Conservation (phyloP, 1,284 basidiomycete species). For the Ganoderma lingzhi region DNA sequence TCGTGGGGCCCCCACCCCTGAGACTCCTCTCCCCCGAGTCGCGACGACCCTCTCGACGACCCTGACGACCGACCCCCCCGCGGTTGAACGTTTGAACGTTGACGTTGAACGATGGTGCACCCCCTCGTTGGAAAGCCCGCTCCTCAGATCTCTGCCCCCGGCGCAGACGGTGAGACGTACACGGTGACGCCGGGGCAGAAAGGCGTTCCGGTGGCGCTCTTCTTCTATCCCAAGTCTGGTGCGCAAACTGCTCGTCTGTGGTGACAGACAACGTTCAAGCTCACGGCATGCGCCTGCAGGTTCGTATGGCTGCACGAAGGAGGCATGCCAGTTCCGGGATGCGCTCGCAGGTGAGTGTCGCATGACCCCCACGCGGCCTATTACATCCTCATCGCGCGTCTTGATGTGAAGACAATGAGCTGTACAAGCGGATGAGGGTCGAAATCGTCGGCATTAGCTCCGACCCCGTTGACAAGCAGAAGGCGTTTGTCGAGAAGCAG, state of each 20-base stretch:
- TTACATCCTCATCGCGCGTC: conserved; percentile 8
- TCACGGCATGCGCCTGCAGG: conserved; percentile 48
- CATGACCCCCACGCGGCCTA: neutral
- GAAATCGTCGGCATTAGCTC: conserved; percentile 76
- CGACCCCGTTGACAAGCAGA: conserved; percentile 76
- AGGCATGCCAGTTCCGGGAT: conserved; percentile 84
- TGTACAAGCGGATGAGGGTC: conserved; percentile 71
- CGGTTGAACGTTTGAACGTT: neutral
- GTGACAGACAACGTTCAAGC: neutral
- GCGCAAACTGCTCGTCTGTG: conserved; percentile 36
- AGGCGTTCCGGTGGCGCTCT: conserved; percentile 66
- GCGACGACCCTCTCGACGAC: conserved; percentile 27
- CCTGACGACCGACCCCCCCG: conserved; percentile 14
- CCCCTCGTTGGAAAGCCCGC: conserved; percentile 57
- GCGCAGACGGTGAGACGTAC: conserved; percentile 57
- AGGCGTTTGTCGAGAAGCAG: conserved; percentile 75
- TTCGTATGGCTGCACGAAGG: conserved; percentile 78
- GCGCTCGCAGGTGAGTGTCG: conserved; percentile 64
- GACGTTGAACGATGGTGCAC: conserved; percentile 44
- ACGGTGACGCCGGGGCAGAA: conserved; percentile 55
- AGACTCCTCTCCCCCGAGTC: conserved; percentile 3
- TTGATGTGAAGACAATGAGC: conserved; percentile 59
- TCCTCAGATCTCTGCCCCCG: conserved; percentile 58
- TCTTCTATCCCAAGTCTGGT: conserved; percentile 80
- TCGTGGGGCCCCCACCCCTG: neutral